Conservation (phyloP, 2,329 filamentous ascomycete species). For the Incumbomyces lentus region DNA sequence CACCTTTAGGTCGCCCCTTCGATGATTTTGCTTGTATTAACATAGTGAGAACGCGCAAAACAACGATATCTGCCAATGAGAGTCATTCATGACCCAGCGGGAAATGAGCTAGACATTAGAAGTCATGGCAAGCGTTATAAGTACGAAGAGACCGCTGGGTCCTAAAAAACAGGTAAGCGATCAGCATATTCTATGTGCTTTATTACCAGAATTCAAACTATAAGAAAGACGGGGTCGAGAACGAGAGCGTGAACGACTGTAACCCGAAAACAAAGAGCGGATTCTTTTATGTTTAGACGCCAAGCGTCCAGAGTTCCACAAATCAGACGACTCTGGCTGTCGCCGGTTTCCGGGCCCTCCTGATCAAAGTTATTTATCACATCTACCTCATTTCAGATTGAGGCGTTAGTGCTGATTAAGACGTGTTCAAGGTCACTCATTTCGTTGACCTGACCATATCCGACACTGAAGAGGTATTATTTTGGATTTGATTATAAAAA, state of each 20-base stretch:
- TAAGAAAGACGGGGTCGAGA: background rate
- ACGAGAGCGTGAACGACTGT: background rate
- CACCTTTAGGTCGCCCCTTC: no score
- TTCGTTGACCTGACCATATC: background rate
- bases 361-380: background rate
- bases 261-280: background rate
- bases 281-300: background rate
- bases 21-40: no score
- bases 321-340: background rate
- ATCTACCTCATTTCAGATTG: background rate
- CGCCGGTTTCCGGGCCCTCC: background rate
- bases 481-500: background rate
- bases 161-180: background rate
- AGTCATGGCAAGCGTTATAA: background rate
- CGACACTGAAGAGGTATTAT: background rate
- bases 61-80: no score
- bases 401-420: background rate
- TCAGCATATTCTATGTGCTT: background rate
- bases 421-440: background rate
- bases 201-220: background rate
- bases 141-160: background rate
- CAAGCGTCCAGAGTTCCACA: background rate
- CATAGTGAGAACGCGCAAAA: no score
- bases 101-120: no score
- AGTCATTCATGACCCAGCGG: no score